Conservation (phyloP, 1,284 basidiomycete species). For the Ganoderma leucocontextum region DNA sequence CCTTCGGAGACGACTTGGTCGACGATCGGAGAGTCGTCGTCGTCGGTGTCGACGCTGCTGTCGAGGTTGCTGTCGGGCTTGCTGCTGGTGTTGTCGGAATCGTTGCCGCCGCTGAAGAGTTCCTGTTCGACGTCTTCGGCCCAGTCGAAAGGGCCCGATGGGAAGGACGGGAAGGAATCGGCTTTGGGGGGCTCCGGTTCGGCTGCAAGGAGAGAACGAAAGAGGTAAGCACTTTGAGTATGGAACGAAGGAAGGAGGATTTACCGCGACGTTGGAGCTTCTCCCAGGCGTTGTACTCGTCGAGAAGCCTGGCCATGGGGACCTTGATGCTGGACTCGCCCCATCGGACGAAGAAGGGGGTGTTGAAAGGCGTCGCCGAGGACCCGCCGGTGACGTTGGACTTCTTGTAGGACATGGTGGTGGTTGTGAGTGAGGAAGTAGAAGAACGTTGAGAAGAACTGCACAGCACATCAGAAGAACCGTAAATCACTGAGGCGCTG, state of each 20-base stretch:
- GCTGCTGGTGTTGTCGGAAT: not conserved
- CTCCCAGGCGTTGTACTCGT: constrained; percentile 8
- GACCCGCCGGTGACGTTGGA: constrained; percentile 4
- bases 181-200: not conserved
- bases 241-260: no score
- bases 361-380: constrained; percentile 11
- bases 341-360: constrained; percentile 8
- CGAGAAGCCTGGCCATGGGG: not conserved
- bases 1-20: constrained; percentile 1
- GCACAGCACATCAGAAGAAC: no score
- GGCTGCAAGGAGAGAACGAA: not conserved
- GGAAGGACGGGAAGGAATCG: not conserved
- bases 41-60: not conserved
- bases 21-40: not conserved
- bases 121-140: not conserved
- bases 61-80: not conserved
- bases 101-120: not conserved
- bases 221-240: not conserved
- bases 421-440: not conserved
- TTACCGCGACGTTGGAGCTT: not conserved
- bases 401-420: not conserved
- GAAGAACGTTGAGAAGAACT: not conserved
- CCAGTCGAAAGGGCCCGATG: not conserved
- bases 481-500: no score
- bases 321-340: constrained; percentile 9